These are phyloP conservation scores for Saturnispora sekii DNA, from an alignment of 805 yeast species.

Conservation along the genomic window DNA sequence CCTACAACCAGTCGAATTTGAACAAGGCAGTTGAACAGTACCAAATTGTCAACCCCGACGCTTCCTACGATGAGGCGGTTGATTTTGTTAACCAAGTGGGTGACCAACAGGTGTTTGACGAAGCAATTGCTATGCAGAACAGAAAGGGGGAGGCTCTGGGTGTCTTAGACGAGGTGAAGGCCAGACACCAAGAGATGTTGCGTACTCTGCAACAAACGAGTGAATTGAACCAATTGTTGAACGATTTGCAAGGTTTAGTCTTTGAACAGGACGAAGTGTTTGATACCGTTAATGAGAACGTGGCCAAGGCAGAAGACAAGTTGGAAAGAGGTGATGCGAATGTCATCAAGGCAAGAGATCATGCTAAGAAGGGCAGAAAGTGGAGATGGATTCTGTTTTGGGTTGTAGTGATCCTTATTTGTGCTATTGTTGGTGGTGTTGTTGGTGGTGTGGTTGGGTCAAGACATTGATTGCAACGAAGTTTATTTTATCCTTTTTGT, in stretches of 20 bases:
- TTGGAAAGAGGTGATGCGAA: constrained; percentile 93
- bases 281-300: constrained; percentile 72
- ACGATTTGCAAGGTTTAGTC: constrained; percentile 92
- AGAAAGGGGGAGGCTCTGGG: constrained; percentile 93
- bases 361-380: constrained; percentile 83
- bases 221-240: constrained; percentile 88
- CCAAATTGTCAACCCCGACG: constrained; percentile 79
- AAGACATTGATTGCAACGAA: constrained; percentile 13
- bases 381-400: constrained; percentile 81
- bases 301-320: constrained; percentile 76
- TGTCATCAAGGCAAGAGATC: constrained; percentile 78
- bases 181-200: constrained; percentile 89
- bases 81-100: constrained; percentile 79
- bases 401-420: constrained; percentile 48
- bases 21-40: constrained; percentile 89
- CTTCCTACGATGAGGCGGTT: constrained; percentile 72
- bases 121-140: constrained; percentile 77
- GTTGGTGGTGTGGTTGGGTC: constrained; percentile 46
- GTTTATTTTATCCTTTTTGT: neutral
- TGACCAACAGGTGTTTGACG: constrained; percentile 88
- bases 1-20: constrained; percentile 74
- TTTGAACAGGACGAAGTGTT: constrained; percentile 90
- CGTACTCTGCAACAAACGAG: constrained; percentile 93
- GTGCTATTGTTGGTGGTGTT: constrained; percentile 57
- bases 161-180: constrained; percentile 90